phyloP scores from a whole-genome alignment of 768 basidiomycete genomes.

The Lactifluus piperatus region DNA sequence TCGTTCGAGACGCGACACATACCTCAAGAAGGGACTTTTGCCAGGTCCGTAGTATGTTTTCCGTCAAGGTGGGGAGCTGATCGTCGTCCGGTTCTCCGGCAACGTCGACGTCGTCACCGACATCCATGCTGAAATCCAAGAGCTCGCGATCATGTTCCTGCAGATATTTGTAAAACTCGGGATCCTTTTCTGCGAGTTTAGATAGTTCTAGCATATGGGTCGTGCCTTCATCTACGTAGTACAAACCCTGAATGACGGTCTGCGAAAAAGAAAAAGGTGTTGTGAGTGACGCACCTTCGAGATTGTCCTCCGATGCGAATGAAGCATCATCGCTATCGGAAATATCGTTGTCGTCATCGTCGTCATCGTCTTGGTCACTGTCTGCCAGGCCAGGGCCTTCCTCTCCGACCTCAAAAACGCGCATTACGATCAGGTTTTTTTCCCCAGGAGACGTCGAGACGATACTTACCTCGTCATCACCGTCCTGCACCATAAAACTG shows the following conservation, averaged over 20 bases:
- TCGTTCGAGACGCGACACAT: constrained; percentile 17
- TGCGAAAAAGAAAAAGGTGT: neutral
- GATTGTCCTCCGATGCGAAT: constrained; percentile 70
- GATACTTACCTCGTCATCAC: constrained; percentile 39
- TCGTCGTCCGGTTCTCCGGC: constrained; percentile 41
- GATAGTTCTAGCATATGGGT: constrained; percentile 76
- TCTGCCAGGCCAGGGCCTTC: constrained; percentile 35
- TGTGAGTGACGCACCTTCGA: constrained; percentile 44
- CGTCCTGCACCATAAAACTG: constrained; percentile 62
- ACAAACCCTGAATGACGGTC: neutral
- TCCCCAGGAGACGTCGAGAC: neutral
- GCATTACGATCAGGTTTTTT: neutral
- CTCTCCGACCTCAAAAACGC: constrained; percentile 23
- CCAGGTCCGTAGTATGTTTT: constrained; percentile 68
- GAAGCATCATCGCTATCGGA: constrained; percentile 54
- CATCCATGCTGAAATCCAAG: constrained; percentile 57
- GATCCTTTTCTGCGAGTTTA: constrained; percentile 89
- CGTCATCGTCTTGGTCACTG: too few species aligned
- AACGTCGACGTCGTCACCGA: constrained; percentile 33
- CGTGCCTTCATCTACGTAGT: constrained; percentile 52
- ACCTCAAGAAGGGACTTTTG: constrained; percentile 86
- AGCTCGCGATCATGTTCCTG: constrained; percentile 92
- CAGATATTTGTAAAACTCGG: constrained; percentile 98
- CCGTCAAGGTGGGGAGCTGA: constrained; percentile 51
- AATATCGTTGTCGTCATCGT: constrained; percentile 30